These are phyloP conservation scores for Salix suchowensis DNA, from an alignment of 345 rosid species.

Conservation along the genomic window DNA sequence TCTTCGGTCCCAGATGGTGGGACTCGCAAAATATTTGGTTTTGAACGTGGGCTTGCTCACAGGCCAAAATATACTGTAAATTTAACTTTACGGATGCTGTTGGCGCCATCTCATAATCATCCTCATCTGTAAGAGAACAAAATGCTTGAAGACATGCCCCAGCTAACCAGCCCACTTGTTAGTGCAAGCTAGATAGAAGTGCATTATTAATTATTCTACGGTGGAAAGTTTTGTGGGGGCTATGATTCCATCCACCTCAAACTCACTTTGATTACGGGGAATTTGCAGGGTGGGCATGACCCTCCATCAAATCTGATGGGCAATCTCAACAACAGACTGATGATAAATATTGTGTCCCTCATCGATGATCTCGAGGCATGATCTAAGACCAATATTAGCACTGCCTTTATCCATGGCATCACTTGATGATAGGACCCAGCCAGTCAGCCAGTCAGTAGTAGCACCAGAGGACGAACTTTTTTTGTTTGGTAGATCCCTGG, in stretches of 20 bases:
- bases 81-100: conserved; percentile 33
- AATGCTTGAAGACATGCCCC: conserved; percentile 20
- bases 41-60: conserved; percentile 9
- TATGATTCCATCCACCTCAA: conserved; percentile 39
- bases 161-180: conserved; percentile 28
- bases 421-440: not conserved
- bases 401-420: not conserved
- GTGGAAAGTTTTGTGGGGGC: conserved; percentile 47
- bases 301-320: not conserved
- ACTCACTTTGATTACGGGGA: conserved; percentile 23
- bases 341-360: not conserved
- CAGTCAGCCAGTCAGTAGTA: not conserved
- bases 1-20: conserved; percentile 27
- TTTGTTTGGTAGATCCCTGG: conserved; percentile 12
- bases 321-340: not conserved
- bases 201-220: conserved; percentile 38
- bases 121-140: conserved; percentile 23
- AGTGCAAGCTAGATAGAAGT: conserved; percentile 29
- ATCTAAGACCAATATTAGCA: not conserved
- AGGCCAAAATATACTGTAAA: conserved; percentile 31
- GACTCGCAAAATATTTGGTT: conserved; percentile 4
- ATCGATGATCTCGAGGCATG: not conserved
- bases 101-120: conserved; percentile 21
- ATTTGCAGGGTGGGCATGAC: not conserved
- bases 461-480: not conserved